Evolutionary conservation across 2,329 filamentous ascomycete genomes (phyloP).

Genomic region (Colletotrichum sp.): DNA sequence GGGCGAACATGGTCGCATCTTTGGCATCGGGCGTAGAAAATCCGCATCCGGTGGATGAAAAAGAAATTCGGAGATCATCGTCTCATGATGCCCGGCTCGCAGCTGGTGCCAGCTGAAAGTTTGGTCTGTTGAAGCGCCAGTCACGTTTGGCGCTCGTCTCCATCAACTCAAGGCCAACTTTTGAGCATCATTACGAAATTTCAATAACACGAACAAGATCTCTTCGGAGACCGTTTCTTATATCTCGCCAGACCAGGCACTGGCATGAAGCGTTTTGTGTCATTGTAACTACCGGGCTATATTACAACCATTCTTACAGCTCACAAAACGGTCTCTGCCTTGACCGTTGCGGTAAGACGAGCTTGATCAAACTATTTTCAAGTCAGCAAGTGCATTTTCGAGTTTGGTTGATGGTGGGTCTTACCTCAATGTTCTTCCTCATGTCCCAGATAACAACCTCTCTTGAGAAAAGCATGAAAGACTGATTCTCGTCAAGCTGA

Average conservation of each 20-base stretch:
- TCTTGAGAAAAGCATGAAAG: neutral
- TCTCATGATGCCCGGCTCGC: no score
- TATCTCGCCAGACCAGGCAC: neutral
- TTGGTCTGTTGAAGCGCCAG: no score
- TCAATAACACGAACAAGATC: neutral
- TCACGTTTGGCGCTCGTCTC: neutral
- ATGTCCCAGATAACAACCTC: neutral
- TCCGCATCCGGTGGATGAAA: no score
- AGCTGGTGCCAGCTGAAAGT: no score
- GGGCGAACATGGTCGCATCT: no score
- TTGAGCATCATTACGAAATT: neutral
- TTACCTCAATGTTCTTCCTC: neutral
- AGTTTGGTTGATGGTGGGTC: neutral
- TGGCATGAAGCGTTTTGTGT: neutral
- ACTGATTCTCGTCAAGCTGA: constrained; percentile 1
- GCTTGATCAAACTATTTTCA: neutral
- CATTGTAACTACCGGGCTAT: neutral
- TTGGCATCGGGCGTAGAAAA: no score
- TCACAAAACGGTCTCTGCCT: neutral
- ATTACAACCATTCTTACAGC: neutral
- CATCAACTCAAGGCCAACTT: neutral
- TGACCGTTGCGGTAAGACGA: neutral
- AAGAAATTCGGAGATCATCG: no score
- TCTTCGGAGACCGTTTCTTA: neutral
- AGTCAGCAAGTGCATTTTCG: neutral